Conservation (phyloP, 345 rosid species). For the Syzygium oleosum region DNA sequence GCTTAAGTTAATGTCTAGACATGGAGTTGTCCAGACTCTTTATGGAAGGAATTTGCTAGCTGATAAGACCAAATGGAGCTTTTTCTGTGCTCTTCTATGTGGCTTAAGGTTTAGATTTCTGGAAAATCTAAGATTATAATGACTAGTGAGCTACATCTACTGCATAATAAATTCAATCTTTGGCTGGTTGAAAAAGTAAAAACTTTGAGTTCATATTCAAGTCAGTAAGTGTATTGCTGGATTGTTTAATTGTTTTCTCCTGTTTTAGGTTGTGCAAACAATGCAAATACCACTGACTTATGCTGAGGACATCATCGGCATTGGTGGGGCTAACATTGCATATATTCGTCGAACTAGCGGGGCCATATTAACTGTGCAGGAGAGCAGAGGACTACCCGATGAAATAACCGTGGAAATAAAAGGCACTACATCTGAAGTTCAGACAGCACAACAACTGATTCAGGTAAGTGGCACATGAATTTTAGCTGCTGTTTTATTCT, state of each 20-base stretch:
- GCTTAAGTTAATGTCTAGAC: not conserved
- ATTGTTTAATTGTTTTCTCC: not conserved
- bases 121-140: not conserved
- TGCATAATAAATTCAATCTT: not conserved
- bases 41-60: not conserved
- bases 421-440: slow-evolving; percentile 69
- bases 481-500: not conserved
- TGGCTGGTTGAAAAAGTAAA: not conserved
- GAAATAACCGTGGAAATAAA: slow-evolving; percentile 78
- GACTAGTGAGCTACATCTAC: not conserved
- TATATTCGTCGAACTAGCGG: slow-evolving; percentile 68
- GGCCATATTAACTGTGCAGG: slow-evolving; percentile 61
- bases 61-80: not conserved
- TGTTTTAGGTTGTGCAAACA: slow-evolving; percentile 54
- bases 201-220: not conserved
- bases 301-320: slow-evolving; percentile 79
- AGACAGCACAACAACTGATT: slow-evolving; percentile 64
- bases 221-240: not conserved
- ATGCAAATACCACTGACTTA: slow-evolving; percentile 78
- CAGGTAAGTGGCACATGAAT: slow-evolving; percentile 33
- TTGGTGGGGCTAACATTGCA: slow-evolving; percentile 69
- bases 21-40: not conserved
- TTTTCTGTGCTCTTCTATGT: not conserved
- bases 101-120: not conserved
- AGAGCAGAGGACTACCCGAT: slow-evolving; percentile 53